Percentiles rank a stretch among this genome's conserved stretches.
phyloP scores from a whole-genome alignment of 2,329 filamentous ascomycete genomes.

The Seiridium unicorne region DNA sequence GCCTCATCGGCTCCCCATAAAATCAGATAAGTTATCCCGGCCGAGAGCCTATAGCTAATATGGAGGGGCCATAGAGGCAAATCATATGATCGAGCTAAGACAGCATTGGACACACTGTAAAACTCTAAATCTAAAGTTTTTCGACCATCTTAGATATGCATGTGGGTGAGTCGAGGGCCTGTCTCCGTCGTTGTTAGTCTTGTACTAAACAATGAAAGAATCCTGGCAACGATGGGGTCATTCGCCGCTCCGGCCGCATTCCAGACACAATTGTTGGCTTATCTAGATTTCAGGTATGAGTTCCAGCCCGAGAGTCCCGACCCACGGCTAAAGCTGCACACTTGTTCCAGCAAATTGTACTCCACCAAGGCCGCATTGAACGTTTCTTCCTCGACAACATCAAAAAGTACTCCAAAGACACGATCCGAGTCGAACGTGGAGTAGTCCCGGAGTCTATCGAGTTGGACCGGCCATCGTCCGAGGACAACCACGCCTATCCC shows the following conservation, averaged over 20 bases:
- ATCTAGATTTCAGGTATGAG: slow-evolving; percentile 44
- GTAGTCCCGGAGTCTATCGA: slow-evolving; percentile 55
- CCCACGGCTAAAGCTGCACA: no score
- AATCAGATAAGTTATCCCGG: no score
- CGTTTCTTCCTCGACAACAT: slow-evolving; percentile 64
- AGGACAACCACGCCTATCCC: slow-evolving; percentile 54
- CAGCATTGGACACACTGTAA: no score
- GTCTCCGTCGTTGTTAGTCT: background rate
- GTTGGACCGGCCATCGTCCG: slow-evolving; percentile 49
- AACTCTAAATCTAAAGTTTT: background rate
- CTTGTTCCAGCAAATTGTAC: slow-evolving; percentile 61
- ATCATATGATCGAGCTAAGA: no score
- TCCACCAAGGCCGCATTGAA: slow-evolving; percentile 73
- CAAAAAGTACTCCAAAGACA: slow-evolving; percentile 45
- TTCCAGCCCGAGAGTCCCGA: no score
- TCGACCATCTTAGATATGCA: slow-evolving; percentile 19
- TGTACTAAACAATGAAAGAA: slow-evolving; percentile 43
- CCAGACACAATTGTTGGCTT: slow-evolving; percentile 62
- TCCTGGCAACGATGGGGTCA: slow-evolving; percentile 55
- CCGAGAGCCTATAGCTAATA: no score
- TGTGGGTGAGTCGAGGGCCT: slow-evolving; percentile 19
- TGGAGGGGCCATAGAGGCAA: no score
- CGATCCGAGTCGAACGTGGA: slow-evolving; percentile 56
- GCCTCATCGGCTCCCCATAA: no score
- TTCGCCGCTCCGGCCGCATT: slow-evolving; percentile 59